Evolutionary conservation across 331 rosid species (phyloP), one percentile per base, ranked within the genome.

Genomic region (Cucumis variabilis): DNA sequence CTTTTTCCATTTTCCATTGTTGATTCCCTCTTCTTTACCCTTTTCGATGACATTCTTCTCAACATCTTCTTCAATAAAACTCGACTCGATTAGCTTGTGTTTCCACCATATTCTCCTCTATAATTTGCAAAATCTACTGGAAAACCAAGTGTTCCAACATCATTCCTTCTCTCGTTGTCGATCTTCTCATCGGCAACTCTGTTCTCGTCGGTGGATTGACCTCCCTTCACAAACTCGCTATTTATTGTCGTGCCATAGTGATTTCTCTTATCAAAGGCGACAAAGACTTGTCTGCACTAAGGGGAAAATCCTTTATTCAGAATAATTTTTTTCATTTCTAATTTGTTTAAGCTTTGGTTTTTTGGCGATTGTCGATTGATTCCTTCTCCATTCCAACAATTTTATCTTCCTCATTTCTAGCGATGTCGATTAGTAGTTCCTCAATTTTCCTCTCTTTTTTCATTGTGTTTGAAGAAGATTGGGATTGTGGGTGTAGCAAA

Each of bases 381-480:
- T 25, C 63, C 13, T 14, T 41, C 68, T 1, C 44, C 66, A 46
- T 84, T 84, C 63, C 66, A 66, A 46, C 76, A 78, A 25, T 19
- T 50, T n/a, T n/a, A 41, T 70, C 28, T 85, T 53, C 68, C 53
- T 50, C 78, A 55, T 68, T 68, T 70, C 51, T 30, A 25, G 79
- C 69, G 80, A 85, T 85, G 87, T 85, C 79, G 87, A 80, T 85
- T 28, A 70, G 87, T 85, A 30, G 51, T 69, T 69, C 69, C 5
- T 85, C 17, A 70, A 69, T 46, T 48, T 85, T 68, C 79, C 51
- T 85, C 51, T 85, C 48, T 48, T 51, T 27, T 76, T 67, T 51
- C 68, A 21, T 51, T 11, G 65, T 48, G 51, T 85, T 70, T 85
- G 28, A 27, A 67, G 37, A 30, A 30, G 37, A 67, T 85, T 85